These are phyloP conservation scores for Boletus smithii DNA, from an alignment of 1,284 basidiomycete genomes.

Conservation along the genomic window DNA sequence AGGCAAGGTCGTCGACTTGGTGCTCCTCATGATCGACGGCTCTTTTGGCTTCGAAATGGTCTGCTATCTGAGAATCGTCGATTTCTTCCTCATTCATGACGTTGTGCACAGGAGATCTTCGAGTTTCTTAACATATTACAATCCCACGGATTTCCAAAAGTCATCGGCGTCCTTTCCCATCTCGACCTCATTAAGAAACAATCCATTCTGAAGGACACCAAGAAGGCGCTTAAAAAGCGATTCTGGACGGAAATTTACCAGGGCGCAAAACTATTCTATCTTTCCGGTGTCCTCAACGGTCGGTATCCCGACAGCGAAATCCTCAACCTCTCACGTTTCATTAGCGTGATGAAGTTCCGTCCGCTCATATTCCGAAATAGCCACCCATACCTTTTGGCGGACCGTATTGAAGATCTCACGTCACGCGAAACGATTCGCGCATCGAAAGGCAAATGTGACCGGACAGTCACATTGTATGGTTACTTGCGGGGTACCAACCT, in stretches of 20 bases:
- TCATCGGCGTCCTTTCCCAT: constrained; percentile 95
- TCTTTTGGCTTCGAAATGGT: constrained; percentile 99
- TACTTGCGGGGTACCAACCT: constrained; percentile 92
- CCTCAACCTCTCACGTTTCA: constrained; percentile 93
- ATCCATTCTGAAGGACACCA: constrained; percentile 83
- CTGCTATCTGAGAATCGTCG: constrained; percentile 18
- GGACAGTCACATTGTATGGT: constrained; percentile 91
- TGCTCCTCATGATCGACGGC: constrained; percentile 96
- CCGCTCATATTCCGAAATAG: constrained; percentile 94
- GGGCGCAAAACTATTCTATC: constrained; percentile 97
- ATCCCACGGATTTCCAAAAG: constrained; percentile 97
- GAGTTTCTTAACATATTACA: constrained; percentile 98
- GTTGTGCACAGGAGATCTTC: constrained; percentile 81
- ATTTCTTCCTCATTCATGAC: neutral
- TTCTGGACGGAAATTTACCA: constrained; percentile 99
- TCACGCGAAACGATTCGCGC: constrained; percentile 78
- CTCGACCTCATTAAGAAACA: constrained; percentile 97
- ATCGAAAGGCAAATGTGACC: constrained; percentile 83
- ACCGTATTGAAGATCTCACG: constrained; percentile 94
- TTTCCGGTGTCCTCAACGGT: constrained; percentile 96
- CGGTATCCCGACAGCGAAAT: constrained; percentile 98
- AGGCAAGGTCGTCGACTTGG: constrained; percentile 94
- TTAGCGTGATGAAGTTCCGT: constrained; percentile 98
- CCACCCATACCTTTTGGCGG: constrained; percentile 95
- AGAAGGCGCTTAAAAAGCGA: constrained; percentile 96